A percentile compares a stretch with the other conserved stretches of the same genome.
Evolutionary conservation across 2,329 filamentous ascomycete species (phyloP).

Genomic region (Chaetomium olivaceum): DNA sequence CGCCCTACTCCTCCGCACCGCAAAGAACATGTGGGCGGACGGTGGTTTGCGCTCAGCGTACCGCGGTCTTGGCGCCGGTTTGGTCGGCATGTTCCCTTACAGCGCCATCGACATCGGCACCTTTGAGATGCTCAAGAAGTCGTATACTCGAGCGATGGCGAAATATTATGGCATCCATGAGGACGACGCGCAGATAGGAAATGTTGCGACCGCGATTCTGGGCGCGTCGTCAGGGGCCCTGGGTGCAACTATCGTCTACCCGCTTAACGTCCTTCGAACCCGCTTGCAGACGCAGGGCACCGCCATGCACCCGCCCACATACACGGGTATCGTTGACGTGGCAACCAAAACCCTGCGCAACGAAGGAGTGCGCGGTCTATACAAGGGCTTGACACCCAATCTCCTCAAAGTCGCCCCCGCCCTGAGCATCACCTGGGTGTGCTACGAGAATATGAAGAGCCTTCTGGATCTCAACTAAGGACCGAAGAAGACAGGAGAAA

Average conservation of each 20-base stretch:
- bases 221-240: constrained; percentile 90
- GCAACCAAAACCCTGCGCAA: constrained; percentile 77
- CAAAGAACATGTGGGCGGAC: constrained; percentile 79
- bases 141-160: constrained; percentile 70
- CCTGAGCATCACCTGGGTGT: constrained; percentile 91
- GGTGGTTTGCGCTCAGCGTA: constrained; percentile 79
- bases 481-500: neutral
- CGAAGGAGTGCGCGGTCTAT: constrained; percentile 83
- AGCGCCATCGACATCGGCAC: constrained; percentile 95
- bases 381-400: constrained; percentile 94
- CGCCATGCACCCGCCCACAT: constrained; percentile 83
- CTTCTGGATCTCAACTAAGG: constrained; percentile 57
- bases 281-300: constrained; percentile 93
- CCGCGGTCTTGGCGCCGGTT: constrained; percentile 87
- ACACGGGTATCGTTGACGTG: constrained; percentile 89
- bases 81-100: constrained; percentile 97
- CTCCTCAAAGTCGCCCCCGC: constrained; percentile 94
- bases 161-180: constrained; percentile 70
- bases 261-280: constrained; percentile 89
- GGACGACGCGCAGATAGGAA: constrained; percentile 78
- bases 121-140: constrained; percentile 87
- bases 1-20: constrained; percentile 77
- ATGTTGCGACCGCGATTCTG: constrained; percentile 82
- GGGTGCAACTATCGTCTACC: constrained; percentile 91
- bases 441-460: constrained; percentile 87